Evolutionary conservation across 495 filamentous ascomycete genomes (phyloP).

Genomic region (Lophiostoma macrostomum): DNA sequence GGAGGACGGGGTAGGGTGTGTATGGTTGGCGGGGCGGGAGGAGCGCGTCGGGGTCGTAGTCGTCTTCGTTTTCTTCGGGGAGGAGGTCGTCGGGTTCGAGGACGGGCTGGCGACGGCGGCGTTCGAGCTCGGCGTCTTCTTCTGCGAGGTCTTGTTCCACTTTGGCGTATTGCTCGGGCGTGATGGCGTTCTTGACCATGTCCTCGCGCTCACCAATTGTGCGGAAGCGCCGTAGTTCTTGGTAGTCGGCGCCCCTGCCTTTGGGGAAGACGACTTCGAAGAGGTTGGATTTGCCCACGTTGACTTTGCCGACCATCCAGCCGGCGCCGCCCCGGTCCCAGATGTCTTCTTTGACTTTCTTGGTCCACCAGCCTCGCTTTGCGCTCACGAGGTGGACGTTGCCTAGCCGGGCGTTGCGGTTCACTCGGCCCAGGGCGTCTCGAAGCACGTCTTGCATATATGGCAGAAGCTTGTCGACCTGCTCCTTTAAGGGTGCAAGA

Average conservation of each 20-base stretch:
- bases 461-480: constrained; percentile 79
- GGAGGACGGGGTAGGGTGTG: constrained; percentile 72
- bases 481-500: constrained; percentile 71
- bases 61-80: constrained; percentile 35
- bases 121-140: constrained; percentile 33
- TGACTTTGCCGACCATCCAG: constrained; percentile 98
- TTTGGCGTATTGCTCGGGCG: constrained; percentile 16
- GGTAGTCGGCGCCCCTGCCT: constrained; percentile 52
- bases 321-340: constrained; percentile 74
- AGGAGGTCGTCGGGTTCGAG: constrained; percentile 31
- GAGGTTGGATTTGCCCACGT: constrained; percentile 93
- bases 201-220: constrained; percentile 28
- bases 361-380: constrained; percentile 84
- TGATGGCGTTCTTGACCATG: constrained; percentile 12
- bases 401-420: constrained; percentile 66
- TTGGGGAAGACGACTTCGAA: constrained; percentile 85
- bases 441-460: constrained; percentile 72
- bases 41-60: constrained; percentile 47
- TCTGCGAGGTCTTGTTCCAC: constrained; percentile 24
- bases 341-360: constrained; percentile 77
- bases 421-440: constrained; percentile 60
- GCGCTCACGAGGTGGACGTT: constrained; percentile 83
- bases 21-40: constrained; percentile 75
- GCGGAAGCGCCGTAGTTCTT: constrained; percentile 34
- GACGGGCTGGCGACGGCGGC: constrained; percentile 12